phyloP scores from a whole-genome alignment of 768 basidiomycete genomes.

The Sarcomyxa edulis region DNA sequence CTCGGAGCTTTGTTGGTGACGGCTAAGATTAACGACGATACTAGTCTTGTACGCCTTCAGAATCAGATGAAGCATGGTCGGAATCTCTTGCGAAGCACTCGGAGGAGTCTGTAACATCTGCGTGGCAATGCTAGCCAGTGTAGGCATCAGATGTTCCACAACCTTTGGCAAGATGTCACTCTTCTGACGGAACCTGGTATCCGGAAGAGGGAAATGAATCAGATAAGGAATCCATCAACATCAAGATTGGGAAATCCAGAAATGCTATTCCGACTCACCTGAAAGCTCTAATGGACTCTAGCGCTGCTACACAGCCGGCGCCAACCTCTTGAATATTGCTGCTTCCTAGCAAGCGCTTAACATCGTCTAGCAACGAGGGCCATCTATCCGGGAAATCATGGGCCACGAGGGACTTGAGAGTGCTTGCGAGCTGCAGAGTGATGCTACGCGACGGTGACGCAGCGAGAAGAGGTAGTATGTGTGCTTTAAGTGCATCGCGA shows the following conservation, averaged over 20 bases:
- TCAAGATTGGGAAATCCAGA: neutral
- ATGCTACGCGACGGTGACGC: slow-evolving; percentile 60
- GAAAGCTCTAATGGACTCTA: slow-evolving; percentile 78
- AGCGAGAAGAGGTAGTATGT: slow-evolving; percentile 67
- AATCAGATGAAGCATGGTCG: slow-evolving; percentile 80
- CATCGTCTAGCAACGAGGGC: slow-evolving; percentile 62
- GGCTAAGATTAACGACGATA: slow-evolving; percentile 67
- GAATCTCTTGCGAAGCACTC: slow-evolving; percentile 64
- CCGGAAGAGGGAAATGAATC: neutral
- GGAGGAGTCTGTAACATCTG: slow-evolving; percentile 64
- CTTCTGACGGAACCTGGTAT: slow-evolving; percentile 60
- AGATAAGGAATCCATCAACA: no score
- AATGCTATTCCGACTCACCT: slow-evolving; percentile 39
- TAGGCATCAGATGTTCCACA: slow-evolving; percentile 64
- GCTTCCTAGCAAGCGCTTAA: slow-evolving; percentile 60
- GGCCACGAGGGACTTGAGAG: slow-evolving; percentile 67
- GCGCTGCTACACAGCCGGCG: slow-evolving; percentile 72
- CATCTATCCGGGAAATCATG: slow-evolving; percentile 79
- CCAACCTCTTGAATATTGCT: slow-evolving; percentile 67
- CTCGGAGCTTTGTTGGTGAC: slow-evolving; percentile 69
- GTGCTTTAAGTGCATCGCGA: slow-evolving; percentile 63
- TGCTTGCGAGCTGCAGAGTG: slow-evolving; percentile 70
- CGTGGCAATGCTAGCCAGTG: slow-evolving; percentile 67
- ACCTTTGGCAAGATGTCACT: slow-evolving; percentile 54
- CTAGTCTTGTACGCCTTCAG: slow-evolving; percentile 84